Base-by-base conservation (phyloP, 139 green algal genomes). In the Micractinium sp. region DNA sequence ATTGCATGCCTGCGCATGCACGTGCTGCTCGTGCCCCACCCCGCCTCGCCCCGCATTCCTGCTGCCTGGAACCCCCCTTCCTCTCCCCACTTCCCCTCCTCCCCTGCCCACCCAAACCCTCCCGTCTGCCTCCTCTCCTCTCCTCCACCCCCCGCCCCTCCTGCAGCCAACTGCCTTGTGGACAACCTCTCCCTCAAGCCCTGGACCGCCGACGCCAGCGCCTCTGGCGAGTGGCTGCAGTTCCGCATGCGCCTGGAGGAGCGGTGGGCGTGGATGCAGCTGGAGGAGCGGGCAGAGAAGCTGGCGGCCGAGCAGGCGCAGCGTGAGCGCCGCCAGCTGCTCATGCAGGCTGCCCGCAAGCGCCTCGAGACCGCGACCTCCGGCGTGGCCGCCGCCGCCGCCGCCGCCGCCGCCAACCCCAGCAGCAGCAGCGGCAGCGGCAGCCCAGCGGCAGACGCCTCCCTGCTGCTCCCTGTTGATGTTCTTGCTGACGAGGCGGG, bases 281-380 rank as follows among this genome's bases (percentile, higher is more conserved):
- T 80, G 74, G 74, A 80, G 74, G 74, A 80, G 74, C 74, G 74
- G 33, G 39, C 39, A n/a, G 74, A 80, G 74, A 80, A 80, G 74
- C 74, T 80, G 74, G 35, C 74, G 12, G 74, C 74, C 1, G 74
- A 80, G 74, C 74, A 80, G 74, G 74, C 74, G 35, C 74, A 80
- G 74, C 74, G 74, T n/a, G 74, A 80, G 74, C 74, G 74, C 29
- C 74, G 74, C 35, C 18, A 33, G n/a, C 74, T 80, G 33, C 74
- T 80, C 74, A 80, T 80, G 74, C 74, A 80, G 33, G 74, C 74
- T 0, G 74, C 74, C 16, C 74, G 74, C n/a, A 33, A 47, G 74
- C 74, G 74, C 0, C 33, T 80, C 16, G 74, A 80, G 74, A 35
- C 74, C 0, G 74, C 33, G 0, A 18, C 33, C 16, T 16, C 27